Percentiles rank a stretch among this genome's conserved stretches.
Evolutionary conservation across 306 rosid genomes (phyloP).

Genomic region (Carpinus viminea): DNA sequence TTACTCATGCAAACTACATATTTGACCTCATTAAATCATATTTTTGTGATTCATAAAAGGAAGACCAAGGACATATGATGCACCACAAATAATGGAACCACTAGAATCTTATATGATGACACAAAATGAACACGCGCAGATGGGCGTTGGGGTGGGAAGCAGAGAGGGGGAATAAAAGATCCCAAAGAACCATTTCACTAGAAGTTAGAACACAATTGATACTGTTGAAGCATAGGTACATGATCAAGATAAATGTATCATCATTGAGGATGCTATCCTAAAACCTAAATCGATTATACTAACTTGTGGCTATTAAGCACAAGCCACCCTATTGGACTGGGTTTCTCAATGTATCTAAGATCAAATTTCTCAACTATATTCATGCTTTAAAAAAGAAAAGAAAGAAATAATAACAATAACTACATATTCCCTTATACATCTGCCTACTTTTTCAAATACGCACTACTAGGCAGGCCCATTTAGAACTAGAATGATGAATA

Average conservation of each 20-base stretch:
- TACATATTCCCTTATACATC: no score
- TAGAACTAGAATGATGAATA: not conserved
- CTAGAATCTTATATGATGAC: not conserved
- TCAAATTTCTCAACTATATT: no score
- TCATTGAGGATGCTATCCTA: no score
- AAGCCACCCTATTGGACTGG: not conserved
- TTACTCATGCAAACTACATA: not conserved
- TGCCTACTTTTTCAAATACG: not conserved
- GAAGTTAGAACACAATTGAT: not conserved
- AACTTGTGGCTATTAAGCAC: not conserved
- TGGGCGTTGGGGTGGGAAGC: no score
- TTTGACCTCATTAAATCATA: not conserved
- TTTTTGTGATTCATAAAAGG: not conserved
- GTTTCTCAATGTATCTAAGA: not conserved
- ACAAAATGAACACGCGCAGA: no score
- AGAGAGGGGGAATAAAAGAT: not conserved
- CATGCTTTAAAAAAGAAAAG: not conserved
- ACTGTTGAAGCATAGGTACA: not conserved
- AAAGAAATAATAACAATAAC: not conserved
- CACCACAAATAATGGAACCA: not conserved
- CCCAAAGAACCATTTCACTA: not conserved
- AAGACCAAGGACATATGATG: not conserved
- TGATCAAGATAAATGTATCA: no score
- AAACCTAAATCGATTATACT: not conserved
- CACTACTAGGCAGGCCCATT: not conserved